These are phyloP conservation scores for Simplicillium sp. DNA, from an alignment of 2,329 filamentous ascomycete species.

Conservation along the genomic window DNA sequence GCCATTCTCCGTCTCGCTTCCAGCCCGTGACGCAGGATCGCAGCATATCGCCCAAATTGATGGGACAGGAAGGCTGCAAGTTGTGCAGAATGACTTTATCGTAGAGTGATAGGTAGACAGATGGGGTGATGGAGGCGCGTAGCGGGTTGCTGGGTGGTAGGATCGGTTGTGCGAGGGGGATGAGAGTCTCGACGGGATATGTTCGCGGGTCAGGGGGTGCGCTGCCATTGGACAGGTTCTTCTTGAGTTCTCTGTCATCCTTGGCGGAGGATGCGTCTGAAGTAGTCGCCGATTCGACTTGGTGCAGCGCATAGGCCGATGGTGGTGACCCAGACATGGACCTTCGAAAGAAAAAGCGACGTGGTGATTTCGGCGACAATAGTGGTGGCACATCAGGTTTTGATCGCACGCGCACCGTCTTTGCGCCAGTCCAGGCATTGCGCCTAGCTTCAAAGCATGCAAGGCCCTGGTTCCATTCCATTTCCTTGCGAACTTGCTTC, in stretches of 20 bases:
- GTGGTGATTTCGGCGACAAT: constrained; percentile 34
- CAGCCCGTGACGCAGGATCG: constrained; percentile 77
- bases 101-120: constrained; percentile 74
- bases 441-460: constrained; percentile 69
- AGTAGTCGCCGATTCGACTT: constrained; percentile 24
- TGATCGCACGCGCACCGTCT: constrained; percentile 43
- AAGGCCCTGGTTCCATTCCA: constrained; percentile 72
- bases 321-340: constrained; percentile 31
- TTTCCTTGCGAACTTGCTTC: constrained; percentile 51
- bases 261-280: constrained; percentile 34
- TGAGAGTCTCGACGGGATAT: constrained; percentile 50
- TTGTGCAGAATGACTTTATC: constrained; percentile 76
- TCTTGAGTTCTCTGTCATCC: constrained; percentile 19
- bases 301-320: constrained; percentile 14
- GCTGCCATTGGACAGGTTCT: constrained; percentile 17
- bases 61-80: constrained; percentile 75
- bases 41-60: constrained; percentile 77
- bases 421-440: constrained; percentile 79
- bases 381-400: constrained; percentile 29
- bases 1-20: constrained; percentile 93
- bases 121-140: constrained; percentile 64
- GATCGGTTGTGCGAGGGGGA: constrained; percentile 66
- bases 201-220: constrained; percentile 8
- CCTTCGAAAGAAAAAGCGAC: constrained; percentile 41
- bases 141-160: constrained; percentile 67